phyloP scores from a whole-genome alignment of 179 eudicot genomes.

The Gypsophila paniculata region DNA sequence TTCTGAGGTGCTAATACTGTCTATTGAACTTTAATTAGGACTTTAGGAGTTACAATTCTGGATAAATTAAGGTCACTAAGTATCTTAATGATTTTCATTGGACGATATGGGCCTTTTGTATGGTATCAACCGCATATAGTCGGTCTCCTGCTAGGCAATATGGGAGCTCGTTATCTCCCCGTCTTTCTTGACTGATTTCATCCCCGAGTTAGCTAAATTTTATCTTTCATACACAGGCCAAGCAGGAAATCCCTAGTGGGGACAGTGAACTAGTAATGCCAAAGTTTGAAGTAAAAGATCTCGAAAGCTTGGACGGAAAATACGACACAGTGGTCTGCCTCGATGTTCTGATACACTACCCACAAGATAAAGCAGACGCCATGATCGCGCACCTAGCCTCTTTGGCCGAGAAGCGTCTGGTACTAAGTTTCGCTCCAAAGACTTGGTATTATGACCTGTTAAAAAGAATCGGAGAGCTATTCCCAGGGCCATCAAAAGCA shows the following conservation, averaged over 20 bases:
- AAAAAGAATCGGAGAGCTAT: slow-evolving; percentile 92
- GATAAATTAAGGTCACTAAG: no score
- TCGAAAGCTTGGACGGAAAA: slow-evolving; percentile 84
- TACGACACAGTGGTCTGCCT: slow-evolving; percentile 84
- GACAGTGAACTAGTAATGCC: slow-evolving; percentile 51
- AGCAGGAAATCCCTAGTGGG: slow-evolving; percentile 50
- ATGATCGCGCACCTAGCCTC: slow-evolving; percentile 97
- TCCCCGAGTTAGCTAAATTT: background rate
- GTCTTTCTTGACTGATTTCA: background rate
- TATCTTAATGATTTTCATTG: no score
- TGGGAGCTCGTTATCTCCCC: background rate
- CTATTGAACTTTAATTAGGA: no score
- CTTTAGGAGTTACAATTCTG: no score
- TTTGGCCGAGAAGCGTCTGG: slow-evolving; percentile 69
- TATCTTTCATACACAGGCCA: slow-evolving; percentile 44
- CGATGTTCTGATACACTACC: slow-evolving; percentile 94
- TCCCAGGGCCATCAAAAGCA: slow-evolving; percentile 91
- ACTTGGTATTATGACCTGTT: slow-evolving; percentile 68
- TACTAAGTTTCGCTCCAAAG: slow-evolving; percentile 91
- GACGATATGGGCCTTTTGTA: no score
- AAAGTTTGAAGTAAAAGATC: slow-evolving; percentile 81
- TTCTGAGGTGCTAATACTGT: no score
- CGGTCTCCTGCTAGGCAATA: background rate
- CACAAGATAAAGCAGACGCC: slow-evolving; percentile 87
- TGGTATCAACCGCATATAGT: no score